Evolutionary conservation across 495 filamentous ascomycete genomes (phyloP).

Genomic region (Hyaloscypha bicolor): DNA sequence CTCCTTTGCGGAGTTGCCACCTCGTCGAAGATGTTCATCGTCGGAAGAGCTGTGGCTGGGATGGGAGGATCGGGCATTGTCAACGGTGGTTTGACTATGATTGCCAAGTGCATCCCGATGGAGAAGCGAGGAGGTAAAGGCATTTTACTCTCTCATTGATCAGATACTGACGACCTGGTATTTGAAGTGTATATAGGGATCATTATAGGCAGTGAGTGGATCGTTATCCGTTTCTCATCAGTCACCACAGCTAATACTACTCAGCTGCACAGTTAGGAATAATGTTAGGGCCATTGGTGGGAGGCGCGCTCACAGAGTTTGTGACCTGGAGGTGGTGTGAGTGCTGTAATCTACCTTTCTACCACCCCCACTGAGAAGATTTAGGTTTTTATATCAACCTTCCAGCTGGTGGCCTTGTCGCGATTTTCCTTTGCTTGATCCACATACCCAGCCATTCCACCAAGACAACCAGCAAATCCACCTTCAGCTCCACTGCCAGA

Average conservation of each 20-base stretch:
- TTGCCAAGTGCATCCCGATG: constrained; percentile 49
- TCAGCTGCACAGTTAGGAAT: constrained; percentile 48
- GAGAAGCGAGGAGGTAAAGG: constrained; percentile 47
- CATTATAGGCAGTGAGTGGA: constrained; percentile 28
- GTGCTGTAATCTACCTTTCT: background rate
- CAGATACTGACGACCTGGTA: background rate
- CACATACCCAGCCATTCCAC: constrained; percentile 44
- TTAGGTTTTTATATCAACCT: constrained; percentile 68
- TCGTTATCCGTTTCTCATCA: background rate
- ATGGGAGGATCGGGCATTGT: constrained; percentile 49
- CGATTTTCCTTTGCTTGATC: constrained; percentile 47
- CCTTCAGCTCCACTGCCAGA: constrained; percentile 28
- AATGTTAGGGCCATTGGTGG: constrained; percentile 54
- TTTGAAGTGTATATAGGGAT: constrained; percentile 73
- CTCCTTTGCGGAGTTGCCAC: constrained; percentile 54
- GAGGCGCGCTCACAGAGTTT: constrained; percentile 65
- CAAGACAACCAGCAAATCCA: background rate
- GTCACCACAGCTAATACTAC: background rate
- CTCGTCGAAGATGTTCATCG: constrained; percentile 56
- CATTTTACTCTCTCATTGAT: constrained; percentile 30
- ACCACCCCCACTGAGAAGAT: background rate
- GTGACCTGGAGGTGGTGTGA: constrained; percentile 50
- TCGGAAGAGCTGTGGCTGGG: constrained; percentile 58
- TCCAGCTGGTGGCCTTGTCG: constrained; percentile 54
- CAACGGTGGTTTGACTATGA: constrained; percentile 56